Base-by-base conservation (phyloP, 495 filamentous ascomycete species). In the Platismatia glauca region DNA sequence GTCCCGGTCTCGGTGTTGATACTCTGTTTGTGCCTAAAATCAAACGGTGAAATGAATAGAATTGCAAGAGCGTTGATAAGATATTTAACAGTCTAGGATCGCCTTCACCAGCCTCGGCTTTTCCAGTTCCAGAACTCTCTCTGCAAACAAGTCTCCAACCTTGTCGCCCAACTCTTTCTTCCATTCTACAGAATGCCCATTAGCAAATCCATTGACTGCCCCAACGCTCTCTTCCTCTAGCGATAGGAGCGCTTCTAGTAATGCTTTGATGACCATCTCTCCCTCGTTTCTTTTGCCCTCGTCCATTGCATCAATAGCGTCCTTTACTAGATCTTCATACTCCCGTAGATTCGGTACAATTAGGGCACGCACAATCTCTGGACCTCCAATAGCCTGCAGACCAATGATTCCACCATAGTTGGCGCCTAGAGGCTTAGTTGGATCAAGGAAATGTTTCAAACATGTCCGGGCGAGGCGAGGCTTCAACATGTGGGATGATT, bases 401-500 rank as follows among this genome's bases (percentile, higher is more conserved):
- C 90, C 91, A 44, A 83, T 80, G 44, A 98, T 81, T 13, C 92
- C 89, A 57, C 94, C 94, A 70, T 90, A 97, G 68, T 94, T 89
- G 7, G 90, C 86, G 22, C 85, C 82, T 7, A 91, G 81, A 0
- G 90, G 84, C 69, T 90, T 87, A 37, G 82, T 79, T 0, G 90
- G 89, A 71, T 96, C 91, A 11, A 98, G 82, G 72, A 96, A 91
- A 67, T 84, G 77, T 75, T 95, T 96, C 5, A 97, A 81, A 71
- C 89, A 97, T 0, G 90, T 91, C 18, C 94, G 84, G 18, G 90
- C 89, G n/a, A 98, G 82, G 39, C 94, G 86, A 0, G 94, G 86
- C 59, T 90, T 90, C 22, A 98, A 81, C 31, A 86, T 85, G 56
- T 85, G 82, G 46, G 89, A 93, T 18, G 83, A 81, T 44, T 82